Evolutionary conservation across 202 grass and related monocot genomes (phyloP).

Genomic region (Schoenoplectus tabernaemontani): DNA sequence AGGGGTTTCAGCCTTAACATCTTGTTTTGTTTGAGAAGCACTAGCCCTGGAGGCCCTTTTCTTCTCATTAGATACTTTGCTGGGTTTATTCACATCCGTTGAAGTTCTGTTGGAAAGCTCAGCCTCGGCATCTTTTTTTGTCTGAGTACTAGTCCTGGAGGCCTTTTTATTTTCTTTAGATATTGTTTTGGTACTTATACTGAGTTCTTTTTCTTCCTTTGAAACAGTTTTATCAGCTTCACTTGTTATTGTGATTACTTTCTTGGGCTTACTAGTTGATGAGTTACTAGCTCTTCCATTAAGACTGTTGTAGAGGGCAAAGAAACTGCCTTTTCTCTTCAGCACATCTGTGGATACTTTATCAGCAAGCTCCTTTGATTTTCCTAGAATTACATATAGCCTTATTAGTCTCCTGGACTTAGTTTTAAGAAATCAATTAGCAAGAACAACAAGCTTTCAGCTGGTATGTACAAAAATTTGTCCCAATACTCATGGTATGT

Average conservation of each 20-base stretch:
- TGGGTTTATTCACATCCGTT: background rate
- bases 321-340: constrained; percentile 29
- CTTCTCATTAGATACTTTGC: background rate
- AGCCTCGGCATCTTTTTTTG: constrained; percentile 18
- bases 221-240: constrained; percentile 30
- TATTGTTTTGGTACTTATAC: constrained; percentile 25
- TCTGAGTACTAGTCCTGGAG: constrained; percentile 21
- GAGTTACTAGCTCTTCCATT: constrained; percentile 32
- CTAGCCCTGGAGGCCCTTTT: constrained; percentile 12
- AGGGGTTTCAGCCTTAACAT: constrained; percentile 11
- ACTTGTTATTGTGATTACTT: constrained; percentile 36
- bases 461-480: background rate
- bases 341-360: constrained; percentile 27
- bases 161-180: constrained; percentile 38
- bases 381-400: constrained; percentile 36
- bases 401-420: constrained; percentile 24
- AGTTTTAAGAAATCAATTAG: constrained; percentile 15
- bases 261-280: constrained; percentile 37
- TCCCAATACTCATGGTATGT: background rate
- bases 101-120: background rate
- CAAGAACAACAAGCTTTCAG: background rate
- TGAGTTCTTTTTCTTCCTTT: constrained; percentile 41
- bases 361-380: constrained; percentile 40
- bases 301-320: constrained; percentile 28
- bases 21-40: constrained; percentile 33